A percentile compares a stretch with the other conserved stretches of the same genome.
Evolutionary conservation across 305 asterid species (phyloP).

Genomic region (Solanum hybrid): DNA sequence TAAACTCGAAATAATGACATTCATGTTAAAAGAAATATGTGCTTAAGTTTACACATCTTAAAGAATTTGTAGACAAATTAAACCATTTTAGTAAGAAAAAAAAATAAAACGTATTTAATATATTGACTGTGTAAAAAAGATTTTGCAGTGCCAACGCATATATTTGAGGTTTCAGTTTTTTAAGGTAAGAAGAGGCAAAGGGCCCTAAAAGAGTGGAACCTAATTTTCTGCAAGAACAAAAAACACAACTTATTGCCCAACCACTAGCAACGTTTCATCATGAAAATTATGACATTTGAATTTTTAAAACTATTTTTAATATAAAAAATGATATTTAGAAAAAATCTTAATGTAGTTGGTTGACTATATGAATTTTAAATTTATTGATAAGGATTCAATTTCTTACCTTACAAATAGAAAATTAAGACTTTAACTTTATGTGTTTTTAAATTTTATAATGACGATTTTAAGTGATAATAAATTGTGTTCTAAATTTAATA

Average conservation of each 20-base stretch:
- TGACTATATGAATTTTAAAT: not conserved
- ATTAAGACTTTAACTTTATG: not conserved
- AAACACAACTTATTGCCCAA: not conserved
- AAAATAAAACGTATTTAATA: not conserved
- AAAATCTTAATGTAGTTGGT: too few species aligned
- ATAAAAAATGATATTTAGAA: not conserved
- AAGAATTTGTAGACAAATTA: not conserved
- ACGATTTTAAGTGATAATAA: not conserved
- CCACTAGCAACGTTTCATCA: not conserved
- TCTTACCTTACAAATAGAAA: not conserved
- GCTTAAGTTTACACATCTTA: not conserved
- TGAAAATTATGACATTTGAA: not conserved
- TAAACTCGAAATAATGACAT: not conserved
- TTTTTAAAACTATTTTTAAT: not conserved
- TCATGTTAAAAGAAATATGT: not conserved
- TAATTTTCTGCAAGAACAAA: not conserved
- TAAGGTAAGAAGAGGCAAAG: constrained; percentile 31
- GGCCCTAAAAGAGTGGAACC: constrained; percentile 17
- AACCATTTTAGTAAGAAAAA: not conserved
- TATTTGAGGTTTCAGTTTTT: not conserved
- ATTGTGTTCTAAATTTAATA: not conserved
- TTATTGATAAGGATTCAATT: not conserved
- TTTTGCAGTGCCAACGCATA: not conserved
- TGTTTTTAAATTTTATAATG: not conserved
- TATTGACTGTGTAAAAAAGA: not conserved